A percentile compares a stretch with the other conserved stretches of the same genome.
phyloP scores from a whole-genome alignment of 2,329 filamentous ascomycete species.

The Claviceps humidiphila region DNA sequence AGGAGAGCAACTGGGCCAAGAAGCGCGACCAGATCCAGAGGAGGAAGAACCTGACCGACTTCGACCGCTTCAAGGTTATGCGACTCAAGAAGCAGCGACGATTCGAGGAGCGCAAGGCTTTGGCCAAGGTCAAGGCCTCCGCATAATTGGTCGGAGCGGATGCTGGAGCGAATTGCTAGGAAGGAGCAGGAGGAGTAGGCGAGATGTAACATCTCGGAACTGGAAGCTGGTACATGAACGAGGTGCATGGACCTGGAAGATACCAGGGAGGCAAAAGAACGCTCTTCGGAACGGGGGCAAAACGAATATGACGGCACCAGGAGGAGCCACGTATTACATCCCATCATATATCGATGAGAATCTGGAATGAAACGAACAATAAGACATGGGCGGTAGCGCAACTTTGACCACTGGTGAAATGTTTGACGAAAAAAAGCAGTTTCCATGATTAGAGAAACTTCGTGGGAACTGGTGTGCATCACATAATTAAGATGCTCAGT shows the following conservation, averaged over 20 bases:
- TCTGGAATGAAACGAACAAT: slow-evolving; percentile 8
- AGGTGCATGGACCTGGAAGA: slow-evolving; percentile 22
- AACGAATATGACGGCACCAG: slow-evolving; percentile 13
- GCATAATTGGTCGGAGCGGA: slow-evolving; percentile 39
- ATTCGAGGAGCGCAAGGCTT: slow-evolving; percentile 94
- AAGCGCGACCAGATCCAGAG: slow-evolving; percentile 74
- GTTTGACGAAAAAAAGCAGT: not conserved
- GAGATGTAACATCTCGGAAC: slow-evolving; percentile 15
- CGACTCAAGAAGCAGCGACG: slow-evolving; percentile 98
- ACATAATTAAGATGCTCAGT: not conserved
- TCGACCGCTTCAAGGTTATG: slow-evolving; percentile 99
- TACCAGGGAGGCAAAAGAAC: slow-evolving; percentile 24
- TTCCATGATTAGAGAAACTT: too few species aligned
- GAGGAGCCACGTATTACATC: slow-evolving; percentile 54
- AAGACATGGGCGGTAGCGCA: slow-evolving; percentile 18
- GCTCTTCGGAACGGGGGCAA: too few species aligned
- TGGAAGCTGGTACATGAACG: slow-evolving; percentile 24
- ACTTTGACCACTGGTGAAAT: slow-evolving; percentile 10
- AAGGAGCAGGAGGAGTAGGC: slow-evolving; percentile 12
- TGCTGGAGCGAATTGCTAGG: slow-evolving; percentile 17
- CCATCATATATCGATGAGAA: slow-evolving; percentile 43
- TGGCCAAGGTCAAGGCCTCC: slow-evolving; percentile 80
- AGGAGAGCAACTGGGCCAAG: slow-evolving; percentile 86
- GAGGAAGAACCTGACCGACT: slow-evolving; percentile 88
- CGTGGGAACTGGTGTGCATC: too few species aligned